A percentile compares a stretch with the other conserved stretches of the same genome.
Evolutionary conservation across 2,329 filamentous ascomycete species (phyloP).

Genomic region (Pseudogymnoascus sp.): DNA sequence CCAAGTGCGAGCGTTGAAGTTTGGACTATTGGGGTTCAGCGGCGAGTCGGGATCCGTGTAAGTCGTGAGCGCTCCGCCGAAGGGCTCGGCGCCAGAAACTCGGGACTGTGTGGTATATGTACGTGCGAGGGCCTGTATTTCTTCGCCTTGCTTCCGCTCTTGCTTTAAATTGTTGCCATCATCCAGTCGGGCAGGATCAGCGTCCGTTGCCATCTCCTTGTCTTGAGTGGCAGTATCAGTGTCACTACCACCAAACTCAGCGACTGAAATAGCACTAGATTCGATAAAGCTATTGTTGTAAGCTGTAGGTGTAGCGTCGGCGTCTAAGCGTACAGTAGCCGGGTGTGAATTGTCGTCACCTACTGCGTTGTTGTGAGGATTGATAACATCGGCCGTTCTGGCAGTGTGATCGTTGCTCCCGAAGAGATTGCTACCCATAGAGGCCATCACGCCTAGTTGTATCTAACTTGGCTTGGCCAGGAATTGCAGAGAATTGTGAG

Average conservation of each 20-base stretch:
- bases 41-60: conserved; percentile 35
- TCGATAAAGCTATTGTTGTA: neutral
- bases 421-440: neutral
- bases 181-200: neutral
- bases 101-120: conserved; percentile 43
- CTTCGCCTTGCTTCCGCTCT: neutral
- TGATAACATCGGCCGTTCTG: neutral
- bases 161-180: neutral
- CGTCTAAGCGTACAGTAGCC: neutral
- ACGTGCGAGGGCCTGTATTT: conserved; percentile 44
- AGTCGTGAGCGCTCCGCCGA: neutral
- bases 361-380: neutral
- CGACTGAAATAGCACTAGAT: neutral
- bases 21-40: conserved; percentile 41
- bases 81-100: neutral
- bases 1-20: conserved; percentile 48
- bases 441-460: neutral
- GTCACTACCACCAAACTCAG: neutral
- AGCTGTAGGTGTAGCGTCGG: neutral
- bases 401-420: neutral
- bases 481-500: neutral
- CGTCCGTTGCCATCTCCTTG: neutral
- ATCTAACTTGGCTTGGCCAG: neutral
- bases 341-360: neutral
- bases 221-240: neutral